Percentiles rank a stretch among this genome's conserved stretches.
Conservation (phyloP, 345 rosid genomes). For the Citrus glauca region DNA sequence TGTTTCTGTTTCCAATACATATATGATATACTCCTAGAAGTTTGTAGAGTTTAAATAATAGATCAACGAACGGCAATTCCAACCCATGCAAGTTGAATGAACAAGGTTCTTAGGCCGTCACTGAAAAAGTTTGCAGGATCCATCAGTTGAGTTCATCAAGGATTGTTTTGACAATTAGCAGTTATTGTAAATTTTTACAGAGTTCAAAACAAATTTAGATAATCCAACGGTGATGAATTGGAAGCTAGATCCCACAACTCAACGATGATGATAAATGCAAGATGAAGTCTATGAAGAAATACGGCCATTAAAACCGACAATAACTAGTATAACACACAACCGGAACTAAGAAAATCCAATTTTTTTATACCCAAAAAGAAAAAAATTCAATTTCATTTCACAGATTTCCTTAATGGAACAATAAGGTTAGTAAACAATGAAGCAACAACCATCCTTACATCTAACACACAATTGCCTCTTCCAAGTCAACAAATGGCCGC, state of each 20-base stretch:
- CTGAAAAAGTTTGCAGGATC: no score
- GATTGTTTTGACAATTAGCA: no score
- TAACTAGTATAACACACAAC: not conserved
- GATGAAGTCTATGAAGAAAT: not conserved
- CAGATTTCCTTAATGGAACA: conserved; percentile 27
- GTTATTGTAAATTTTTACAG: no score
- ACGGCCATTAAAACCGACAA: not conserved
- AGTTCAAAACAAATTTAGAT: no score
- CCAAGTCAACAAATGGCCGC: conserved; percentile 30
- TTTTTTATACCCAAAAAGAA: not conserved
- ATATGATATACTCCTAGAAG: no score
- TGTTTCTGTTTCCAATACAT: no score
- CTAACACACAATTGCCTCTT: conserved; percentile 28
- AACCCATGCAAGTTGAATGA: no score
- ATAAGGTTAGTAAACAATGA: conserved; percentile 37
- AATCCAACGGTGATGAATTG: no score
- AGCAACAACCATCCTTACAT: conserved; percentile 33
- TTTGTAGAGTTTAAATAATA: no score
- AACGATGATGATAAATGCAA: not conserved
- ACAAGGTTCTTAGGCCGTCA: no score
- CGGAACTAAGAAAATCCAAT: not conserved
- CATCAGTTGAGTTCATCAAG: no score
- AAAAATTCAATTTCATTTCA: conserved; percentile 24
- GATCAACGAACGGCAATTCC: no score
- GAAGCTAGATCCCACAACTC: not conserved